These are phyloP conservation scores for Pisolithus thermaeus DNA, from an alignment of 1,284 basidiomycete species.

Conservation along the genomic window DNA sequence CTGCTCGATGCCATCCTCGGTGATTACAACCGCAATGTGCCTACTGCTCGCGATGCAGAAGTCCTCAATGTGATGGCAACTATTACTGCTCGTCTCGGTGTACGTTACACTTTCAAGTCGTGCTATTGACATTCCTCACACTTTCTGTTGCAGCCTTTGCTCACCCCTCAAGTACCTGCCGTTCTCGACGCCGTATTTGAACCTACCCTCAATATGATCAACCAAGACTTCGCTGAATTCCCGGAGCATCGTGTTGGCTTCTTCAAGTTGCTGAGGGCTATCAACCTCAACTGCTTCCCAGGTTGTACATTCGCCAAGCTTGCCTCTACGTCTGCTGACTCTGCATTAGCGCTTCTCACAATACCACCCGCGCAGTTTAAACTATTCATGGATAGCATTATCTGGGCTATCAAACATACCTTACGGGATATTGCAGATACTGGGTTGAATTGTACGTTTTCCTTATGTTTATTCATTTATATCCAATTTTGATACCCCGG, in stretches of 20 bases:
- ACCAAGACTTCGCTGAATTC: conserved; percentile 97
- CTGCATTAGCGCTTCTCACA: conserved; percentile 66
- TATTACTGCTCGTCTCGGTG: conserved; percentile 85
- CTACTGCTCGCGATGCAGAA: conserved; percentile 92
- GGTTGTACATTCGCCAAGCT: conserved; percentile 40
- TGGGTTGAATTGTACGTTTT: conserved; percentile 74
- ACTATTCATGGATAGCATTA: conserved; percentile 96
- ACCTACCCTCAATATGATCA: conserved; percentile 98
- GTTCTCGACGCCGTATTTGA: conserved; percentile 98
- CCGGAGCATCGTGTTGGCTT: conserved; percentile 98
- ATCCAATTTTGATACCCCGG: conserved; percentile 7
- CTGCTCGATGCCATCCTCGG: conserved; percentile 95
- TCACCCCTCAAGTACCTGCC: conserved; percentile 94
- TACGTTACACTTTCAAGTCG: conserved; percentile 35
- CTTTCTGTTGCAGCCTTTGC: conserved; percentile 48
- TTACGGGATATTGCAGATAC: conserved; percentile 99
- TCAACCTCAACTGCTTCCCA: conserved; percentile 95
- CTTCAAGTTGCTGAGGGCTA: conserved; percentile 93
- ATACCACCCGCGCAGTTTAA: conserved; percentile 94
- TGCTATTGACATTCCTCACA: neutral
- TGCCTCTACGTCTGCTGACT: conserved; percentile 1
- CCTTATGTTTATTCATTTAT: neutral
- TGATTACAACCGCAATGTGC: conserved; percentile 94
- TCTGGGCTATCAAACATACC: conserved; percentile 99
- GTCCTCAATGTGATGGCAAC: conserved; percentile 98